A percentile compares a stretch with the other conserved stretches of the same genome.
phyloP scores from a whole-genome alignment of 2,329 filamentous ascomycete genomes.

The Thielaviopsis populi region DNA sequence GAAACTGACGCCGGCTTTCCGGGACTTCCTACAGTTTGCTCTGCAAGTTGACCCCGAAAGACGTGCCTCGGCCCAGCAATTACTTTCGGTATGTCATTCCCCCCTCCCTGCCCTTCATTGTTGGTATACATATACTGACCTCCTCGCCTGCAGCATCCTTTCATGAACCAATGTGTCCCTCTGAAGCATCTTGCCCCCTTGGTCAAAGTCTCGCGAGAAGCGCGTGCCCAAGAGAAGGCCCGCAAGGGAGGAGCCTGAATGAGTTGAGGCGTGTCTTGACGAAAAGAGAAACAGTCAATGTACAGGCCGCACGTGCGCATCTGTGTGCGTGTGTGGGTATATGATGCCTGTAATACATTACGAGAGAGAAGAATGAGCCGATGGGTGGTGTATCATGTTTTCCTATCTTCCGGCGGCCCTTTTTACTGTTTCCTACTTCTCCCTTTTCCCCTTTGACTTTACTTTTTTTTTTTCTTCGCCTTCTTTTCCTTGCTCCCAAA shows the following conservation, averaged over 20 bases:
- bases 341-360: neutral
- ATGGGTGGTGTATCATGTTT: neutral
- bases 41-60: slow-evolving; percentile 96
- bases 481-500: neutral
- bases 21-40: slow-evolving; percentile 82
- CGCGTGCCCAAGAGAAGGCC: slow-evolving; percentile 71
- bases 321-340: neutral
- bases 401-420: neutral
- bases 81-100: slow-evolving; percentile 58
- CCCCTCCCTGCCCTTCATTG: slow-evolving; percentile 20
- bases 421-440: neutral
- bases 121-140: neutral
- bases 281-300: neutral
- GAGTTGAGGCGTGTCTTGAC: neutral
- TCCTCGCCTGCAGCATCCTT: slow-evolving; percentile 47
- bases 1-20: slow-evolving; percentile 64
- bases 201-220: slow-evolving; percentile 71
- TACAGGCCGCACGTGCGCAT: neutral
- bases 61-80: slow-evolving; percentile 83
- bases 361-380: neutral
- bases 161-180: slow-evolving; percentile 63
- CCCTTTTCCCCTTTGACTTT: neutral
- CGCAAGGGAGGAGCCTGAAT: slow-evolving; percentile 35
- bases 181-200: slow-evolving; percentile 67
- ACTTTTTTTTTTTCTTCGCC: neutral